phyloP scores from a whole-genome alignment of 257 asterid genomes.

The Sherardia arvensis region DNA sequence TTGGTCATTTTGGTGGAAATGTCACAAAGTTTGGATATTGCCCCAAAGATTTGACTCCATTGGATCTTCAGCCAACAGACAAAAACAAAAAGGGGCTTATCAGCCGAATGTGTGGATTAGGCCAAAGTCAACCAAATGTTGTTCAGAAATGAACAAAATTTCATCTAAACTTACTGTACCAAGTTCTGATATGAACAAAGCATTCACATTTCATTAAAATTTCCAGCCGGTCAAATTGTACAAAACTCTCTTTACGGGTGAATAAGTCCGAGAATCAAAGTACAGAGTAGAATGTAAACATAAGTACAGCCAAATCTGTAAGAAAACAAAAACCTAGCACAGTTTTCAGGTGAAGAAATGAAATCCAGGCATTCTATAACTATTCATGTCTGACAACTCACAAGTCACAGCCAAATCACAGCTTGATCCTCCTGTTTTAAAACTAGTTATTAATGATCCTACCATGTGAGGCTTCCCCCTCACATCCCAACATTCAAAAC shows the following conservation, averaged over 20 bases:
- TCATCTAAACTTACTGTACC: neutral
- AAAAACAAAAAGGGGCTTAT: neutral
- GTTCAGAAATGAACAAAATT: neutral
- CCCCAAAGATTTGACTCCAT: too few species aligned
- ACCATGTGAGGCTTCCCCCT: slow-evolving; percentile 32
- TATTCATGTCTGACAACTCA: slow-evolving; percentile 22
- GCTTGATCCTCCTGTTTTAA: slow-evolving; percentile 36
- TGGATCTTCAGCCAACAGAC: neutral
- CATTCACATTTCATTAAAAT: slow-evolving; percentile 4
- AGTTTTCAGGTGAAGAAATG: slow-evolving; percentile 6
- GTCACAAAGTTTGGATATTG: too few species aligned
- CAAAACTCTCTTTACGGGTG: slow-evolving; percentile 18
- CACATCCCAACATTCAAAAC: slow-evolving; percentile 17
- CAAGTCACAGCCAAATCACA: slow-evolving; percentile 21
- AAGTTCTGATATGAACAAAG: neutral
- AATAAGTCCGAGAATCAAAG: slow-evolving; percentile 1
- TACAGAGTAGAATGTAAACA: neutral
- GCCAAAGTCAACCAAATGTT: neutral
- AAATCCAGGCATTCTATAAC: slow-evolving; percentile 16
- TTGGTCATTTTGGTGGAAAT: too few species aligned
- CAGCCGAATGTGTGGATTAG: neutral
- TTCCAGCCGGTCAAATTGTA: slow-evolving; percentile 20
- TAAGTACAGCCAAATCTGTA: slow-evolving; percentile 16
- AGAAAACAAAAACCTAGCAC: slow-evolving; percentile 13
- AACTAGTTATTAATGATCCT: neutral